These are phyloP conservation scores for Elaeis guineensis DNA, from an alignment of 176 grass and related monocot species.

Conservation along the genomic window DNA sequence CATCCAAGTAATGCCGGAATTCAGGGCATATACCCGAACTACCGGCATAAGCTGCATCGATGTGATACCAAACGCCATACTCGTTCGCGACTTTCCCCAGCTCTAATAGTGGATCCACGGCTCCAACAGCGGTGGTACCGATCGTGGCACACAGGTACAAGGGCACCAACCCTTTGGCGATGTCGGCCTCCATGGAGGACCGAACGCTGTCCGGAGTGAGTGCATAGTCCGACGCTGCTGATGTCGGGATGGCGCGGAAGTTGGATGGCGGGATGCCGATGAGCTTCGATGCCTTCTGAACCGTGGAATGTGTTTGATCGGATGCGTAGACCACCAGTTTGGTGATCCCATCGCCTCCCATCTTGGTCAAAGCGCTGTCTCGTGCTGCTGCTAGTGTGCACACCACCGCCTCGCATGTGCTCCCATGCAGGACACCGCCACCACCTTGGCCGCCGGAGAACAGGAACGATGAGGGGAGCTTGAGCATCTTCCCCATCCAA, in stretches of 20 bases:
- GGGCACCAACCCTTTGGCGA: constrained; percentile 23
- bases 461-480: constrained; percentile 42
- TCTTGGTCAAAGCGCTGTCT: constrained; percentile 40
- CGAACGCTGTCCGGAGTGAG: constrained; percentile 5
- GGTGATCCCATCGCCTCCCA: constrained; percentile 31
- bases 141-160: too few relatives aligned
- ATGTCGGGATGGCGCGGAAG: constrained; percentile 30
- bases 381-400: constrained; percentile 57
- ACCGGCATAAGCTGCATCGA: too few relatives aligned
- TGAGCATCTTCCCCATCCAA: constrained; percentile 63
- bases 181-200: constrained; percentile 13
- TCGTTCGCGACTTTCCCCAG: too few relatives aligned
- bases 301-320: constrained; percentile 69
- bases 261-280: constrained; percentile 34
- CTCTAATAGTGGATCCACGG: too few relatives aligned
- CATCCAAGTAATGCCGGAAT: too few relatives aligned
- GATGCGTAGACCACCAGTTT: constrained; percentile 73
- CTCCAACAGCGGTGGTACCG: too few relatives aligned
- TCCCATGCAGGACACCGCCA: constrained; percentile 74
- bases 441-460: constrained; percentile 37
- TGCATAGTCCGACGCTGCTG: background rate
- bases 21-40: too few relatives aligned
- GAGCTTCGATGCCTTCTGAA: constrained; percentile 41
- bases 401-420: constrained; percentile 59
- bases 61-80: too few relatives aligned